phyloP scores from a whole-genome alignment of 805 yeast genomes.

The Ogataea naganishii region DNA sequence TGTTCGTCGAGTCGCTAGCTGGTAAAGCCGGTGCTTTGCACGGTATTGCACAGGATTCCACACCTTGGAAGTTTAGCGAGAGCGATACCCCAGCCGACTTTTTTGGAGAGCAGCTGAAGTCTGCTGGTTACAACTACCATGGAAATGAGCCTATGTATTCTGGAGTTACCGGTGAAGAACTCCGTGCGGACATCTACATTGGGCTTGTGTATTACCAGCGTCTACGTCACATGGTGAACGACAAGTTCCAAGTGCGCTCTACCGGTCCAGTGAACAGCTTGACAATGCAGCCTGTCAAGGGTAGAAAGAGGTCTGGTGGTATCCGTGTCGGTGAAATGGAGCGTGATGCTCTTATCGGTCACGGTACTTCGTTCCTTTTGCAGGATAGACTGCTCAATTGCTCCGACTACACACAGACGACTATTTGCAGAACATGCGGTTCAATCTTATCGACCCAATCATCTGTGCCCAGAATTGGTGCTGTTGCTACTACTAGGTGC shows the following conservation, averaged over 20 bases:
- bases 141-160: slow-evolving; percentile 99
- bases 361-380: slow-evolving; percentile 89
- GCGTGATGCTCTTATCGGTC: slow-evolving; percentile 97
- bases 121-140: slow-evolving; percentile 92
- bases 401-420: slow-evolving; percentile 88
- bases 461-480: slow-evolving; percentile 86
- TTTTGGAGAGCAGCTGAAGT: slow-evolving; percentile 85
- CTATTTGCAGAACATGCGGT: slow-evolving; percentile 90
- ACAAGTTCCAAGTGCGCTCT: slow-evolving; percentile 97
- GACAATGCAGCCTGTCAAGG: slow-evolving; percentile 99
- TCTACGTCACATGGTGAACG: slow-evolving; percentile 98
- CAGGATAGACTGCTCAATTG: slow-evolving; percentile 94
- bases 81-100: slow-evolving; percentile 93
- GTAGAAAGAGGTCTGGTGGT: slow-evolving; percentile 98
- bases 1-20: slow-evolving; percentile 98
- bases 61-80: slow-evolving; percentile 94
- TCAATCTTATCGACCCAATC: slow-evolving; percentile 83
- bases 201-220: slow-evolving; percentile 98
- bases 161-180: slow-evolving; percentile 97
- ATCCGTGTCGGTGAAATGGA: slow-evolving; percentile 99
- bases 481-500: slow-evolving; percentile 71
- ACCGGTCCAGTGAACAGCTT: slow-evolving; percentile 96
- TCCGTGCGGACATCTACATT: slow-evolving; percentile 89
- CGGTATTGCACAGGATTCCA: slow-evolving; percentile 94
- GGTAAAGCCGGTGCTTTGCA: slow-evolving; percentile 98